phyloP scores from a whole-genome alignment of 257 asterid species.

The Solanum rostratum region DNA sequence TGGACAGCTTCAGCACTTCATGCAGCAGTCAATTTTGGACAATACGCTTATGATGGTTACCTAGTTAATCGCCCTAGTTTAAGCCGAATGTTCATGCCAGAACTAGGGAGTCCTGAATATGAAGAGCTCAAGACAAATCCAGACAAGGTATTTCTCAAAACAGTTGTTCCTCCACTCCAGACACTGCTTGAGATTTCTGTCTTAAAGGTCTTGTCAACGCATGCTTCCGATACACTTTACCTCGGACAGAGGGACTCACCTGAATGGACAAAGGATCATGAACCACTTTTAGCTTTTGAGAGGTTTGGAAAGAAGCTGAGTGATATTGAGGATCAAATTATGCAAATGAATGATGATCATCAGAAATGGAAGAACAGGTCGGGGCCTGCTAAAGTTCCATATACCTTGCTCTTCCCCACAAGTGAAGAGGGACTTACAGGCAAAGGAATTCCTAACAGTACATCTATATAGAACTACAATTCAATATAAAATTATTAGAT shows the following conservation, averaged over 20 bases:
- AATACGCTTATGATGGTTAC: slow-evolving; percentile 59
- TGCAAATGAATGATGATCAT: slow-evolving; percentile 32
- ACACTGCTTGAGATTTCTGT: slow-evolving; percentile 49
- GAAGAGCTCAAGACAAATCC: slow-evolving; percentile 48
- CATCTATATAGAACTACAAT: background rate
- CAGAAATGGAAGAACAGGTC: slow-evolving; percentile 37
- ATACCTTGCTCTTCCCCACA: slow-evolving; percentile 52
- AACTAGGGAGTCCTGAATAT: slow-evolving; percentile 40
- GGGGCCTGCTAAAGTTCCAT: slow-evolving; percentile 63
- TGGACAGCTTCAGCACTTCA: slow-evolving; percentile 89
- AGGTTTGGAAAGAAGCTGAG: slow-evolving; percentile 34
- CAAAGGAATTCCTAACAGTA: slow-evolving; percentile 67
- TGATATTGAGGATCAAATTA: slow-evolving; percentile 33
- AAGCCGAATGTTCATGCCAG: slow-evolving; percentile 61
- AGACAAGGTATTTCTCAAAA: slow-evolving; percentile 43
- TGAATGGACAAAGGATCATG: slow-evolving; percentile 45
- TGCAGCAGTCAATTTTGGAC: slow-evolving; percentile 66
- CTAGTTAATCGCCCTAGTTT: slow-evolving; percentile 47
- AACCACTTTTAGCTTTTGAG: slow-evolving; percentile 39
- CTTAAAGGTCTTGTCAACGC: slow-evolving; percentile 56
- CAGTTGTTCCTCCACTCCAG: slow-evolving; percentile 53
- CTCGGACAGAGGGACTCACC: slow-evolving; percentile 44
- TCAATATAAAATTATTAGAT: too few species aligned
- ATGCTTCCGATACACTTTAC: slow-evolving; percentile 54
- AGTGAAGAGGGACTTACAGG: slow-evolving; percentile 55